Conservation (phyloP, 495 filamentous ascomycete genomes). For the Tuber aestivum region DNA sequence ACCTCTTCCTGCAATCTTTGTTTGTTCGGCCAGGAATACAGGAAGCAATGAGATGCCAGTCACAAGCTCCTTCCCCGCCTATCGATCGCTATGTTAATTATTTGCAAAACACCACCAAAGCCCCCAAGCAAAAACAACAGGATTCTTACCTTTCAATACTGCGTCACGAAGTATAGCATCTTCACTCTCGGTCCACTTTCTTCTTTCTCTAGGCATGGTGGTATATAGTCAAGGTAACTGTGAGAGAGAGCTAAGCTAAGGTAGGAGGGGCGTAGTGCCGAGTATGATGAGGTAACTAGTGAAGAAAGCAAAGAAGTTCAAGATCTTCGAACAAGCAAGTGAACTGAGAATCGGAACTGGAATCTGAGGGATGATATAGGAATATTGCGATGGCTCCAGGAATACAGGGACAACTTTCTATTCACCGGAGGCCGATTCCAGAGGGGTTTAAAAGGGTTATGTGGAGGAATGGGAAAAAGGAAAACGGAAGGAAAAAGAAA, state of each 20-base stretch:
- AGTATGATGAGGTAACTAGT: neutral
- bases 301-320: neutral
- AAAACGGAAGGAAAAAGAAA: constrained; percentile 5
- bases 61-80: constrained; percentile 37
- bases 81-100: constrained; percentile 6
- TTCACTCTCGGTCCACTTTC: constrained; percentile 43
- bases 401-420: neutral
- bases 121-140: constrained; percentile 3
- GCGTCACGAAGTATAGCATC: constrained; percentile 41
- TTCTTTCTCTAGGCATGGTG: constrained; percentile 37
- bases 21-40: constrained; percentile 46
- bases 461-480: neutral
- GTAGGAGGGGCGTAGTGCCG: neutral
- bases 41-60: constrained; percentile 44
- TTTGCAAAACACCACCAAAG: neutral
- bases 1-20: constrained; percentile 48
- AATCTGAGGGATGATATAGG: neutral
- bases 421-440: neutral
- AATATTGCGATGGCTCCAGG: neutral
- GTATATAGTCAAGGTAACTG: constrained; percentile 6
- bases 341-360: neutral
- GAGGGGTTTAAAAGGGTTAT: neutral
- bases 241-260: neutral
- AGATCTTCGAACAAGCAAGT: neutral
- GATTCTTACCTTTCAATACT: constrained; percentile 39